Evolutionary conservation across 202 grass and related monocot genomes (phyloP), one percentile per base, ranked within the genome.

Genomic region (Carex sylvatica): DNA sequence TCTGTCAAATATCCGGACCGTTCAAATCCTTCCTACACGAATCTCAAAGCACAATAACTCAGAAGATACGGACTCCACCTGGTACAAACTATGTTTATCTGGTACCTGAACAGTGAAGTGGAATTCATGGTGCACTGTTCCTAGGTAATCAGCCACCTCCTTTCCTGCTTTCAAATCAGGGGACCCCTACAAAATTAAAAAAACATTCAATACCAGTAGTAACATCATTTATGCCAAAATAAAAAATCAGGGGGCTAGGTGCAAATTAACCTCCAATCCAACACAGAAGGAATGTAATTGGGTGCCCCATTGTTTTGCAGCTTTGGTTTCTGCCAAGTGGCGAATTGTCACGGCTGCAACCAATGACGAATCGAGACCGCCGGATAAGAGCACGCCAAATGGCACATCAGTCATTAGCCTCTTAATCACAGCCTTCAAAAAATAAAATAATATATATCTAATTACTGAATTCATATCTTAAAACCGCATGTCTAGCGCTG

Each of bases 391-490:
- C 18, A 97, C 94, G 13, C 92, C 92, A 30, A 97, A 94, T 10
- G 94, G 94, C 52, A 97, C 94, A 15, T 97, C 94, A 2, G 94
- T 92, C 94, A 94, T 97, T n/a, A 97, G 92, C 81, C 94, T 87
- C 83, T 97, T 97, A 22, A 63, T 85, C 46, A 97, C 94, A 14
- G 94, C 90, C 89, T 93, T 78, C 51, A 83, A 78, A 68, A 61
- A 52, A 46, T 40, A 23, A 56, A 82, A 51, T 24, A 52, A 65
- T 19, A 28, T 30, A 3, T 3, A 67, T 12, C 19, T 24, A 49
- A 72, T 23, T 49, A 49, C 16, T 72, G 9, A 47, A 72, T 72
- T 22, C 5, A 49, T 49, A 72, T 72, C 19, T 47, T 72, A 44
- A 44, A 44, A 9, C 40, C 40, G 8, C 40, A 44, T 44, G 40